These are phyloP conservation scores for Pythium biforme DNA, from an alignment of 352 stramenopile genomes.

Conservation along the genomic window DNA sequence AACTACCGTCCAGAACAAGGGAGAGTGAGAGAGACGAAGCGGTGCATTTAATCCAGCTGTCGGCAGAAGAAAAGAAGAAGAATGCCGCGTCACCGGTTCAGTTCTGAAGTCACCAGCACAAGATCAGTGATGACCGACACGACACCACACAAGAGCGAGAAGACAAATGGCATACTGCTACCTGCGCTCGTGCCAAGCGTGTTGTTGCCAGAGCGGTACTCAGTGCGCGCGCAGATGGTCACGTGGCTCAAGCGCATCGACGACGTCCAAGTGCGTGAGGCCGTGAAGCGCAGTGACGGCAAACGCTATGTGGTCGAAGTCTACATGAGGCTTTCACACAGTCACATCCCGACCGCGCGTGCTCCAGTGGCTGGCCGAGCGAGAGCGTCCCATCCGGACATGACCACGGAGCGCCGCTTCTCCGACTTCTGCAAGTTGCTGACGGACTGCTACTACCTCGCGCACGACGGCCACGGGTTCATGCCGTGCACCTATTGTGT, in stretches of 20 bases:
- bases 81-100: neutral
- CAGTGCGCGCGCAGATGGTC: conserved; percentile 6
- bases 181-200: neutral
- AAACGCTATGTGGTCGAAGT: conserved; percentile 53
- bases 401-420: conserved; percentile 46
- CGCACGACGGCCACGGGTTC: conserved; percentile 12
- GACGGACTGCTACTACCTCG: conserved; percentile 15
- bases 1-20: too few relatives aligned
- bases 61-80: neutral
- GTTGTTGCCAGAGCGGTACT: conserved; percentile 17
- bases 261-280: conserved; percentile 3
- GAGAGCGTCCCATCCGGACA: conserved; percentile 29
- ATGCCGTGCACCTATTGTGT: conserved; percentile 18
- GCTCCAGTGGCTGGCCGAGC: neutral
- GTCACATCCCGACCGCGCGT: conserved; percentile 34
- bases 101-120: neutral
- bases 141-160: neutral
- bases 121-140: neutral
- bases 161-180: neutral
- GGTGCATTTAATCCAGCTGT: neutral
- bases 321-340: conserved; percentile 43
- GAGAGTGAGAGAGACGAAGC: too few relatives aligned
- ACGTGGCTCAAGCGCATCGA: conserved; percentile 26
- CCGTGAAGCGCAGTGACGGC: conserved; percentile 15
- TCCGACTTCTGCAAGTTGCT: conserved; percentile 57